These are phyloP conservation scores for Nicotiana sylvestris DNA, from an alignment of 257 asterid genomes.

Conservation along the genomic window DNA sequence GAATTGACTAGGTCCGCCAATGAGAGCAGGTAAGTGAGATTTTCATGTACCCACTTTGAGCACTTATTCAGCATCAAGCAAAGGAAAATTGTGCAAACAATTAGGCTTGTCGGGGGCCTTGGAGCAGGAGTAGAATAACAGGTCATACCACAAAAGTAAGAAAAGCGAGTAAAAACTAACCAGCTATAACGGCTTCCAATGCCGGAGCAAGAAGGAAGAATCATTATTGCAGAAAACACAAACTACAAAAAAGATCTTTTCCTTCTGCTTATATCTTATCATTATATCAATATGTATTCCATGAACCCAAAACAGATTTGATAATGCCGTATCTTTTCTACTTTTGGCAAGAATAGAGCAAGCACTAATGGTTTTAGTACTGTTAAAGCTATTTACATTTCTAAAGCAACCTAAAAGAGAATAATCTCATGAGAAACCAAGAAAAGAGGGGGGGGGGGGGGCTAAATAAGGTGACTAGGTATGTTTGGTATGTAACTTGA, in stretches of 20 bases:
- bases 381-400: background rate
- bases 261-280: background rate
- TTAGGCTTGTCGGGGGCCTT: background rate
- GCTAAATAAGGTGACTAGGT: background rate
- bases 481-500: background rate
- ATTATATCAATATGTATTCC: background rate
- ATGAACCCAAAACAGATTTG: background rate
- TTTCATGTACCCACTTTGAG: conserved; percentile 1
- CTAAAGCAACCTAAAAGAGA: background rate
- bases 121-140: background rate
- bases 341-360: background rate
- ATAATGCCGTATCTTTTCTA: background rate
- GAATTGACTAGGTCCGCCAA: background rate
- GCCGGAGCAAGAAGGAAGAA: background rate
- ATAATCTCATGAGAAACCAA: background rate
- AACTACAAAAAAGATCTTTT: background rate
- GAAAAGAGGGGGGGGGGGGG: background rate
- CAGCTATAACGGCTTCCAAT: background rate
- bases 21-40: background rate
- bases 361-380: background rate
- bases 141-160: background rate
- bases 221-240: background rate
- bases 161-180: background rate
- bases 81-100: background rate
- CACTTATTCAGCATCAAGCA: background rate